Conservation (phyloP, 768 basidiomycete species). For the Hirschioporus abietinus region DNA sequence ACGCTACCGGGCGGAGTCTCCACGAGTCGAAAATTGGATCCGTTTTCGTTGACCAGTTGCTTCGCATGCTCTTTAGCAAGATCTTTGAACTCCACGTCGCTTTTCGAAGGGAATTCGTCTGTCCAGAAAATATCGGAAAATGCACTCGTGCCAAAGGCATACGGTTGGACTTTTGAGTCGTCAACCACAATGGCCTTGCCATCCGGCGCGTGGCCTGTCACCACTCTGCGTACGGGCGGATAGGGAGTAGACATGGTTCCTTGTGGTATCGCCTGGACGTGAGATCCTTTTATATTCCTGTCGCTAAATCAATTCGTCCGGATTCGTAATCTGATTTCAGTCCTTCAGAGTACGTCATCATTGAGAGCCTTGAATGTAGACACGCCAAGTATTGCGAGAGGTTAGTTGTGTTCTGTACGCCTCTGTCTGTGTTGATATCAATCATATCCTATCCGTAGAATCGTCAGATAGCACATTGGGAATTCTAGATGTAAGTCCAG, state of each 20-base stretch:
- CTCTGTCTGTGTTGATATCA: no score
- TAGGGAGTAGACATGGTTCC: not conserved
- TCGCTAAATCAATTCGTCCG: not conserved
- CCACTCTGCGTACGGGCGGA: slow-evolving; percentile 7
- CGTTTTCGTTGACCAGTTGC: not conserved
- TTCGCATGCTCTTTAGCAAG: not conserved
- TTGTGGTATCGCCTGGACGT: not conserved
- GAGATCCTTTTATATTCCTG: not conserved
- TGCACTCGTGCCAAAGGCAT: not conserved
- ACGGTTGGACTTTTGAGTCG: not conserved
- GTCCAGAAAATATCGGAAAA: slow-evolving; percentile 4
- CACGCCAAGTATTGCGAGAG: no score
- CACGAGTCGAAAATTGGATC: not conserved
- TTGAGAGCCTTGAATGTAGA: no score
- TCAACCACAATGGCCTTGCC: slow-evolving; percentile 6
- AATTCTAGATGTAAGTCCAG: no score
- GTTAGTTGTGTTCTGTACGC: no score
- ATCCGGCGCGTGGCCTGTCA: slow-evolving; percentile 6
- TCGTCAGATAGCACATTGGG: no score
- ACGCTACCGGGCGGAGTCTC: not conserved
- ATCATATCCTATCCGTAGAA: no score
- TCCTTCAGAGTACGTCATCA: no score
- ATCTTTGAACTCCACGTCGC: not conserved
- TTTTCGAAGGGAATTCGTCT: not conserved
- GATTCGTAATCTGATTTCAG: not conserved